phyloP scores from a whole-genome alignment of 495 filamentous ascomycete species.

The Lasiosphaeria miniovina region DNA sequence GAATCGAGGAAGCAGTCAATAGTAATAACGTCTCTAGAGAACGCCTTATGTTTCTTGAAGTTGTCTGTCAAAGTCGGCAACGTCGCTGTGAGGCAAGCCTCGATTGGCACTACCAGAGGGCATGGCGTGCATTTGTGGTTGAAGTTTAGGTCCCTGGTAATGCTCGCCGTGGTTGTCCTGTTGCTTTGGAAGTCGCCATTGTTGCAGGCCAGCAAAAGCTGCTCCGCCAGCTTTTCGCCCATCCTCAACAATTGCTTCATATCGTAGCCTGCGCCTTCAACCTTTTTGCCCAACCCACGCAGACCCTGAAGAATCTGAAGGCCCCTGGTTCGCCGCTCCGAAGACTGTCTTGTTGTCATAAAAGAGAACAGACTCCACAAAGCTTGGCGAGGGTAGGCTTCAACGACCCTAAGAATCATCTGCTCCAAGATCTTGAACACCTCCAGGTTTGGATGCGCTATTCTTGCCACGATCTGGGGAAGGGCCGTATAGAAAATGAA shows the following conservation, averaged over 20 bases:
- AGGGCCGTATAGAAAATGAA: constrained; percentile 90
- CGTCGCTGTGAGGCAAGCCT: constrained; percentile 76
- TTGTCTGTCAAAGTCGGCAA: constrained; percentile 72
- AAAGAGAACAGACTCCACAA: constrained; percentile 89
- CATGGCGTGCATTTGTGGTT: constrained; percentile 80
- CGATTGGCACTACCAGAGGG: constrained; percentile 80
- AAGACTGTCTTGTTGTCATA: constrained; percentile 47
- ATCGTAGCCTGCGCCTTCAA: constrained; percentile 39
- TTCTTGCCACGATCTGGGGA: constrained; percentile 87
- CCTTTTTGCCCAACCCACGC: constrained; percentile 32
- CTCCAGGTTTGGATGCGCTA: constrained; percentile 74
- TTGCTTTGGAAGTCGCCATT: constrained; percentile 68
- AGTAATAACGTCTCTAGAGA: constrained; percentile 59
- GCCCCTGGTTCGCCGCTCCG: constrained; percentile 55
- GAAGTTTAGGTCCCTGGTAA: constrained; percentile 75
- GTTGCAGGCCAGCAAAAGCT: constrained; percentile 77
- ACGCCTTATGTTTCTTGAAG: constrained; percentile 73
- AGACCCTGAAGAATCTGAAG: constrained; percentile 46
- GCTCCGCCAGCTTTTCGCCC: constrained; percentile 79
- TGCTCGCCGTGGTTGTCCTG: constrained; percentile 59
- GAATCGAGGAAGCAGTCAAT: constrained; percentile 71
- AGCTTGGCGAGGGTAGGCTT: constrained; percentile 81
- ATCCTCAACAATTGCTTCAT: constrained; percentile 69
- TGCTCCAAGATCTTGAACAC: constrained; percentile 71
- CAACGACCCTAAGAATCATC: constrained; percentile 79